phyloP scores from a whole-genome alignment of 1,284 basidiomycete species.

The Ceratobasidium sp. region DNA sequence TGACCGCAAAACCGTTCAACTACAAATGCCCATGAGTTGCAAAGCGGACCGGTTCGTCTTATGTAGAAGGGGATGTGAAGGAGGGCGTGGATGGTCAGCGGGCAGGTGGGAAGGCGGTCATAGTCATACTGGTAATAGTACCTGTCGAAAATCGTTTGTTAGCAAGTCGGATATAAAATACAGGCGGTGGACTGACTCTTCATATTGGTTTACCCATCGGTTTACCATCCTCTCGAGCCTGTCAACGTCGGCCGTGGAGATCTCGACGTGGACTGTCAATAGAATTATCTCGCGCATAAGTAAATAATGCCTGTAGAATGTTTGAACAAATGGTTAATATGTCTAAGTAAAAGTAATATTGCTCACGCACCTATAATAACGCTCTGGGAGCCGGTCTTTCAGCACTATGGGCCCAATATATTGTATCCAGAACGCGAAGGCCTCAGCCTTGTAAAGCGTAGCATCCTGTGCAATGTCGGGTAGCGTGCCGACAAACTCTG shows the following conservation, averaged over 20 bases:
- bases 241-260: constrained; percentile 53
- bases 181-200: constrained; percentile 51
- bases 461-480: constrained; percentile 59
- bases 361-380: constrained; percentile 54
- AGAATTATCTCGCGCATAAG: constrained; percentile 50
- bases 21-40: constrained; percentile 62
- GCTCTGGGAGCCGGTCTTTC: constrained; percentile 49
- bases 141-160: neutral
- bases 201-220: constrained; percentile 54
- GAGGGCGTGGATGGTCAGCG: constrained; percentile 60
- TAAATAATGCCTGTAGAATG: neutral
- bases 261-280: no score
- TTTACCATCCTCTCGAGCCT: constrained; percentile 50
- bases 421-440: constrained; percentile 59
- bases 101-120: constrained; percentile 56
- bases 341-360: constrained; percentile 8
- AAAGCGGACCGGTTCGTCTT: constrained; percentile 57
- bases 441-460: constrained; percentile 54
- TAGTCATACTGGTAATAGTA: constrained; percentile 59
- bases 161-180: neutral
- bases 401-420: constrained; percentile 58
- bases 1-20: constrained; percentile 55
- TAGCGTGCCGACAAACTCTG: constrained; percentile 57
- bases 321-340: neutral
- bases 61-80: constrained; percentile 59